Conservation (phyloP, 2,329 filamentous ascomycete species). For the Colletotrichum plurivorum region DNA sequence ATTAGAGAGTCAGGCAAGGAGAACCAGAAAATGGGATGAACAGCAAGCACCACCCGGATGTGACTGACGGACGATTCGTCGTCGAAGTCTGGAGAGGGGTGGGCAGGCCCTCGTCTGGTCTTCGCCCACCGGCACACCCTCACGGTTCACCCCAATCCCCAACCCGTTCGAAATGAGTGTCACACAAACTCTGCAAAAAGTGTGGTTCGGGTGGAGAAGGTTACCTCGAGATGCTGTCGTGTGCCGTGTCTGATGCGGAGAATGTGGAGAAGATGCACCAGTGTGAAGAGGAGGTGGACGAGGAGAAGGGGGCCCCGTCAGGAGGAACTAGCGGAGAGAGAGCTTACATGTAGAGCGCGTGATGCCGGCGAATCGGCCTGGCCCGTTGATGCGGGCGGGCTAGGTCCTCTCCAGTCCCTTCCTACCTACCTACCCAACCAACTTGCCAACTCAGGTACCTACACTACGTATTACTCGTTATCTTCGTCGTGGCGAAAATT, state of each 20-base stretch:
- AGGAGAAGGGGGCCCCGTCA: neutral
- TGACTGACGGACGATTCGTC: neutral
- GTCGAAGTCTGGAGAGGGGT: neutral
- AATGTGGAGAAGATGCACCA: conserved; percentile 29
- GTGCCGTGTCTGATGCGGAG: conserved; percentile 36
- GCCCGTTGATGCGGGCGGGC: neutral
- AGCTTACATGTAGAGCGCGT: conserved; percentile 3
- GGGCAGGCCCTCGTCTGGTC: conserved; percentile 5
- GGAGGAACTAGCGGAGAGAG: conserved; percentile 28
- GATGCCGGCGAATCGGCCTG: neutral
- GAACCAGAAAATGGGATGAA: too few species aligned
- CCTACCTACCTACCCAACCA: too few species aligned
- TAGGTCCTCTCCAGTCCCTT: too few species aligned
- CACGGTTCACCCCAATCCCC: neutral
- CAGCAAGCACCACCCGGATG: neutral
- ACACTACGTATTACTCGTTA: too few species aligned
- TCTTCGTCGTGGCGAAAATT: too few species aligned
- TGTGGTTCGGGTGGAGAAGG: conserved; percentile 36
- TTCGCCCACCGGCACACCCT: neutral
- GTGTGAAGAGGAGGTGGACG: neutral
- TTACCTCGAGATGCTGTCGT: conserved; percentile 19
- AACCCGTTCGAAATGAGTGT: conserved; percentile 18
- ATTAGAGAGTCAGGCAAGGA: too few species aligned
- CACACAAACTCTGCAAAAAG: conserved; percentile 28
- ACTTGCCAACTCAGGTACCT: too few species aligned